A percentile compares a stretch with the other conserved stretches of the same genome.
Evolutionary conservation across 768 basidiomycete species (phyloP).

Genomic region (Amanita exitialis): DNA sequence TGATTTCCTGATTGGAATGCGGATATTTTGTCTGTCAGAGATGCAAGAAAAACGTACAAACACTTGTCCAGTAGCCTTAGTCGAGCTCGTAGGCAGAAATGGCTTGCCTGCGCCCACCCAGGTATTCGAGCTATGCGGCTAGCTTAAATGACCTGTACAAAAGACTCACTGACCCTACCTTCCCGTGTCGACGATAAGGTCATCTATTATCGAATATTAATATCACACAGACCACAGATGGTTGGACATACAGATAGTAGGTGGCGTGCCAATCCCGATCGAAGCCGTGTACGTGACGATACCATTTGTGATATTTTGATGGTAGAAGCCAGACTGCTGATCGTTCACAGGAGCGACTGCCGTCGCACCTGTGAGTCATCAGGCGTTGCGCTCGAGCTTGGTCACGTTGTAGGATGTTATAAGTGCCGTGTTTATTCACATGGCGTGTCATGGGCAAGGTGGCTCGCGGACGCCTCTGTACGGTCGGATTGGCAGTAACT

Average conservation of each 20-base stretch:
- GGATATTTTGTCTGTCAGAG: not conserved
- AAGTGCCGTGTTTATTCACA: not conserved
- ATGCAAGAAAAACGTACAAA: slow-evolving; percentile 19
- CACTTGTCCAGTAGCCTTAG: slow-evolving; percentile 20
- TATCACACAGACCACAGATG: not conserved
- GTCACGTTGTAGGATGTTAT: slow-evolving; percentile 1
- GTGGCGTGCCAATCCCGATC: not conserved
- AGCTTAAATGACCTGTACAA: not conserved
- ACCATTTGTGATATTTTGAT: not conserved
- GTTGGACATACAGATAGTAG: not conserved
- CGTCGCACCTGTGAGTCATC: slow-evolving; percentile 5
- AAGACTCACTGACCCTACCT: not conserved
- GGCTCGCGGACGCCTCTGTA: slow-evolving; percentile 28
- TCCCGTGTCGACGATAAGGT: slow-evolving; percentile 4
- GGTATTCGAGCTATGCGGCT: slow-evolving; percentile 2
- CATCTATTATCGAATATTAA: not conserved
- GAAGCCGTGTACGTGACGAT: not conserved
- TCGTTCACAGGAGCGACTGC: not conserved
- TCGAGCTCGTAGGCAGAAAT: slow-evolving; percentile 36
- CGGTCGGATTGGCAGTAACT: slow-evolving; percentile 33
- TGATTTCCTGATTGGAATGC: slow-evolving; percentile 27
- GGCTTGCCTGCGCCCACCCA: slow-evolving; percentile 44
- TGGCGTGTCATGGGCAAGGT: slow-evolving; percentile 18
- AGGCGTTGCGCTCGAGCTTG: not conserved
- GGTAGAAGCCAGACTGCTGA: not conserved